Conservation (phyloP, 2,329 filamentous ascomycete genomes). For the Lasiodiplodia theobromae region DNA sequence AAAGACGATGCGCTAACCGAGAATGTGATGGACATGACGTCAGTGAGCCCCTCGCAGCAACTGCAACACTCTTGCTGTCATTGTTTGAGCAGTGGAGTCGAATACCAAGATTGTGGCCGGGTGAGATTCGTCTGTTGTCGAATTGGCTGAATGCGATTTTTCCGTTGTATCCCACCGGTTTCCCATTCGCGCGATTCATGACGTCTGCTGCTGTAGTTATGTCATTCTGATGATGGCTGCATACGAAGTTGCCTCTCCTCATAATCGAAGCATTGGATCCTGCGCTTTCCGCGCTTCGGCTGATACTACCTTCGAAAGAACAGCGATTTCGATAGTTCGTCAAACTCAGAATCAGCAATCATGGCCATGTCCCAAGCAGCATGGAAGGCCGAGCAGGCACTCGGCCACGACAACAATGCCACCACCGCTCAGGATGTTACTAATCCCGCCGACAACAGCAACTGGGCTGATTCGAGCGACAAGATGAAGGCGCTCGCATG, state of each 20-base stretch:
- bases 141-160: constrained; percentile 15
- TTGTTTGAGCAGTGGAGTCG: constrained; percentile 3
- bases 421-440: constrained; percentile 71
- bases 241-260: not conserved
- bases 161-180: not conserved
- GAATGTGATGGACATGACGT: not conserved
- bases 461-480: constrained; percentile 47
- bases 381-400: constrained; percentile 67
- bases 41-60: constrained; percentile 5
- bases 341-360: constrained; percentile 30
- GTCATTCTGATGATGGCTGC: constrained; percentile 13
- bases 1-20: constrained; percentile 1
- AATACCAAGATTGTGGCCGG: not conserved
- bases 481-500: constrained; percentile 83
- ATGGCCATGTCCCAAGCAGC: constrained; percentile 73
- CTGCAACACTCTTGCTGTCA: constrained; percentile 2
- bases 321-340: not conserved
- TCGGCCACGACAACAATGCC: constrained; percentile 73
- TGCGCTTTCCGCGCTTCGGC: not conserved
- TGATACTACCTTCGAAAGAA: not conserved
- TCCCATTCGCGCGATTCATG: constrained; percentile 25
- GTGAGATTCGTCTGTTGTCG: not conserved
- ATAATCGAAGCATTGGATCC: no score
- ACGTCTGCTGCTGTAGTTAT: constrained; percentile 16
- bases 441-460: constrained; percentile 50